Conservation (phyloP, 179 eudicot genomes). For the Patellifolia procumbens region DNA sequence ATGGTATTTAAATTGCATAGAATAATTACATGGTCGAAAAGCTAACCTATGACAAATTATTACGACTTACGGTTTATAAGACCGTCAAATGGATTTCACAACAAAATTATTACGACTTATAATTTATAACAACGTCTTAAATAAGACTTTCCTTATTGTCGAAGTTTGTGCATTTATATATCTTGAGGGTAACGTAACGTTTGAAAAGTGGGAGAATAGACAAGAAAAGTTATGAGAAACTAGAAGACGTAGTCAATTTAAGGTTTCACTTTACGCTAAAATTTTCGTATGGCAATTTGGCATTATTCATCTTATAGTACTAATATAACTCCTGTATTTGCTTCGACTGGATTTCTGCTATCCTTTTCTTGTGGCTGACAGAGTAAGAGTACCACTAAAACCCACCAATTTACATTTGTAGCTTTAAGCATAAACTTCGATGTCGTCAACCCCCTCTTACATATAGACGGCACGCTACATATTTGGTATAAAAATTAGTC, state of each 20-base stretch:
- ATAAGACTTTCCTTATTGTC: too few relatives aligned
- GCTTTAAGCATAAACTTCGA: conserved; percentile 19
- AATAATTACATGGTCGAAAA: too few relatives aligned
- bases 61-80: too few relatives aligned
- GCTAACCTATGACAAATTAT: too few relatives aligned
- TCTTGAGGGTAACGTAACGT: too few relatives aligned
- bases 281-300: background rate
- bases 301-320: background rate
- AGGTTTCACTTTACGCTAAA: background rate
- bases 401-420: background rate
- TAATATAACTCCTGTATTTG: background rate
- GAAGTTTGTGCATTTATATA: too few relatives aligned
- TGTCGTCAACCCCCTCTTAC: background rate
- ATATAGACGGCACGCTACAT: background rate
- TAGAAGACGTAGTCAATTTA: background rate
- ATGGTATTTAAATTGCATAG: too few relatives aligned
- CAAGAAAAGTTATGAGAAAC: background rate
- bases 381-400: background rate
- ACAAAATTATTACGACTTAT: too few relatives aligned
- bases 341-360: conserved; percentile 14
- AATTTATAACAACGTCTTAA: too few relatives aligned
- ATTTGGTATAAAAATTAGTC: background rate
- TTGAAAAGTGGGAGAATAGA: background rate
- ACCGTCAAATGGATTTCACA: too few relatives aligned
- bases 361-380: background rate